Base-by-base conservation (phyloP, 768 basidiomycete species). In the Tephrocybe sp. region DNA sequence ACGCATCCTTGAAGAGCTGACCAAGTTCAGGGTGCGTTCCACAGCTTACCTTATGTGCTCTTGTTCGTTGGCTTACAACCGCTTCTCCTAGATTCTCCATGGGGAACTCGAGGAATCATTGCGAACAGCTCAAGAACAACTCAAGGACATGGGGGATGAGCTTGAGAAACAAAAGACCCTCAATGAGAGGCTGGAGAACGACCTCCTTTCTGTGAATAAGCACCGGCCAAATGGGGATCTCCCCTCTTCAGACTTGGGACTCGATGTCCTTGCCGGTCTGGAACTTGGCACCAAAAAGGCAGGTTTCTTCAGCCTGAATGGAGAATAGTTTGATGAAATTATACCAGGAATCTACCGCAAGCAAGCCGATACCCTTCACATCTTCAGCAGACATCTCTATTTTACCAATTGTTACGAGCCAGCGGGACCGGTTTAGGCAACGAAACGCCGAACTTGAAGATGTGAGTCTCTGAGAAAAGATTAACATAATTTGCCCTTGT, bases 381-480 rank as follows among this genome's bases (percentile, higher is more conserved):
- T 51, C 47, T 21, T 79, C 89, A 2, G 90, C 89, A 5, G 96
- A 98, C 62, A 90, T 88, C 0, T 95, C 93, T 8, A 98, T 98
- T 59, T 70, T 99, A n/a, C 97, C 96, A 2, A 98, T 99, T 56
- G 97, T 98, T 32, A 98, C 97, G 1, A 89, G 90, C 60, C 97
- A 99, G 64, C 79, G 97, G 49, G 97, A 99, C 64, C 80, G 96
- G n/a, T 99, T 98, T 81, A 78, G 96, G 43, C 92, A 95, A 65
- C 84, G 97, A 16, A 98, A 98, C 64, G 89, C 92, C 16, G 97
- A 99, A 62, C 79, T 99, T 13, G 96, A 99, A 70, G 96, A 98
- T 75, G 92, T 89, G 51, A 19, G 70, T 56, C 34, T 37, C n/a
- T 43, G 16, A 22, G 44, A 16, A 3, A 37, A 6, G 12, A 6